A percentile compares a stretch with the other conserved stretches of the same genome.
Evolutionary conservation across 768 basidiomycete species (phyloP).

Genomic region (Mycena vulgaris): DNA sequence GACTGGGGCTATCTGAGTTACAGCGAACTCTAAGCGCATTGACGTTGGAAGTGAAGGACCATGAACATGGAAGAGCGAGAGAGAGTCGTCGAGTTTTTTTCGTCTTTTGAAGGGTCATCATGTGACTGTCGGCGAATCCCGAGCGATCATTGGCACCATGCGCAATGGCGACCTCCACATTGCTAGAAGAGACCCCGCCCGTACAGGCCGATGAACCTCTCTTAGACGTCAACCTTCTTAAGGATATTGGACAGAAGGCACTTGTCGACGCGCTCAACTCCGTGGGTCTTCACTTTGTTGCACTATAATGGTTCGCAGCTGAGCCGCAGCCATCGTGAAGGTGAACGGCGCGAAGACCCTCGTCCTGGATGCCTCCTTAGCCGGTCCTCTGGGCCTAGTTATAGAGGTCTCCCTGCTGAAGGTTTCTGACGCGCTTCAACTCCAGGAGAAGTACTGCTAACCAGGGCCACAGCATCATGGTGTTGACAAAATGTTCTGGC

Average conservation of each 20-base stretch:
- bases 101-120: no score
- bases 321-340: slow-evolving; percentile 52
- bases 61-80: no score
- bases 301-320: slow-evolving; percentile 6
- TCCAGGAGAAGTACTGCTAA: background rate
- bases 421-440: slow-evolving; percentile 59
- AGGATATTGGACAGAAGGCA: slow-evolving; percentile 85
- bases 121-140: no score
- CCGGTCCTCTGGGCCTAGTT: slow-evolving; percentile 95
- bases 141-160: no score
- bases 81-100: no score
- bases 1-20: no score
- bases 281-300: slow-evolving; percentile 54
- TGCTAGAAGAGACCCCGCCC: slow-evolving; percentile 54
- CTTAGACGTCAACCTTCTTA: slow-evolving; percentile 76
- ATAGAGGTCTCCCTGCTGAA: slow-evolving; percentile 95
- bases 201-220: slow-evolving; percentile 54
- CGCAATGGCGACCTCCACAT: slow-evolving; percentile 43
- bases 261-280: slow-evolving; percentile 90
- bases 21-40: no score
- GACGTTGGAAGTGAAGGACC: no score
- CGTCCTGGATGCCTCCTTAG: slow-evolving; percentile 89
- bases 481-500: slow-evolving; percentile 99
- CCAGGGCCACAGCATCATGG: slow-evolving; percentile 85
- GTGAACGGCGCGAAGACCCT: slow-evolving; percentile 96